Evolutionary conservation across 352 stramenopile species (phyloP).

Genomic region (Phytophthora sp.): DNA sequence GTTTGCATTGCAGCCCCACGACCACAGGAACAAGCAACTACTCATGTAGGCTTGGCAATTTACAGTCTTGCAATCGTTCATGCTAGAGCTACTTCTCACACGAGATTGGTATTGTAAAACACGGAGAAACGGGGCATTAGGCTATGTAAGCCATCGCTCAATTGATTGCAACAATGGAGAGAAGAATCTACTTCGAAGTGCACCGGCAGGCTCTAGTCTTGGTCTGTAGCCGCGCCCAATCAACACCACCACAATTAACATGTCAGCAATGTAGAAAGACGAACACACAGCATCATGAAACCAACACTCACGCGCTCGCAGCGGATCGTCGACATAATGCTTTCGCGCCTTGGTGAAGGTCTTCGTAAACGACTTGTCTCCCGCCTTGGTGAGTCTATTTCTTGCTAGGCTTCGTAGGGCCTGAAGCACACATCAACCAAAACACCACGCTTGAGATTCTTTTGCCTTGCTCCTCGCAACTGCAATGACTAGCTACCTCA

Average conservation of each 20-base stretch:
- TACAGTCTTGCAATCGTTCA: too few relatives aligned
- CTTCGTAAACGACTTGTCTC: slow-evolving; percentile 51
- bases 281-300: not conserved
- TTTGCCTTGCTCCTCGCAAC: not conserved
- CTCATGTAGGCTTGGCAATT: too few relatives aligned
- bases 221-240: slow-evolving; percentile 15
- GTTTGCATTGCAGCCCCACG: not conserved
- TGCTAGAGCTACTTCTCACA: too few relatives aligned
- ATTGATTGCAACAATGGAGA: slow-evolving; percentile 1
- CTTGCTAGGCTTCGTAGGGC: slow-evolving; percentile 73
- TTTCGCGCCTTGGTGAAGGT: slow-evolving; percentile 52
- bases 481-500: slow-evolving; percentile 53
- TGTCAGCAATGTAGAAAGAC: too few relatives aligned
- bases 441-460: not conserved
- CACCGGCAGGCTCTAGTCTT: slow-evolving; percentile 26
- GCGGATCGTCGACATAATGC: slow-evolving; percentile 59
- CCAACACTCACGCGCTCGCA: slow-evolving; percentile 29
- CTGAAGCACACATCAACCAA: slow-evolving; percentile 25
- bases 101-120: too few relatives aligned
- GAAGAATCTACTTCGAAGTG: slow-evolving; percentile 7
- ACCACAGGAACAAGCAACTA: too few relatives aligned
- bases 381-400: slow-evolving; percentile 70
- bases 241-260: not conserved
- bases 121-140: too few relatives aligned
- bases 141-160: not conserved